phyloP scores from a whole-genome alignment of 1,284 basidiomycete genomes.

The Schizophyllum amplum region DNA sequence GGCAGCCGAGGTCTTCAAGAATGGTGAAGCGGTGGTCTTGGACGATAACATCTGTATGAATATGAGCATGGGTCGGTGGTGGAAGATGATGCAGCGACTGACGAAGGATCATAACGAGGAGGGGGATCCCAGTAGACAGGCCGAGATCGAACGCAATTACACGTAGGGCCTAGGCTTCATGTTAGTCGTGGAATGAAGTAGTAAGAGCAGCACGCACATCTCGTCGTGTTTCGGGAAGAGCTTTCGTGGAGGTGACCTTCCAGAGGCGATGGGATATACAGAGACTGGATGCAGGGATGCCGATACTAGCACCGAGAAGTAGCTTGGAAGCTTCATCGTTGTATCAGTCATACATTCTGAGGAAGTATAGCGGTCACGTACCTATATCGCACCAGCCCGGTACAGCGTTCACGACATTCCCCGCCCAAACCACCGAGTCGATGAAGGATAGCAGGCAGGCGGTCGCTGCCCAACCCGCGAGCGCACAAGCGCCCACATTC shows the following conservation, averaged over 20 bases:
- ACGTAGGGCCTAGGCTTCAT: slow-evolving; percentile 17
- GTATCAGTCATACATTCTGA: slow-evolving; percentile 13
- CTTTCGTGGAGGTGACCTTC: slow-evolving; percentile 31
- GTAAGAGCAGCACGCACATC: slow-evolving; percentile 23
- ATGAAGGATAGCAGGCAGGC: slow-evolving; percentile 43
- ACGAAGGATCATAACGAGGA: slow-evolving; percentile 54
- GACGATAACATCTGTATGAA: slow-evolving; percentile 45
- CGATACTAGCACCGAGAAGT: slow-evolving; percentile 38
- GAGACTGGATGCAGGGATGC: slow-evolving; percentile 50
- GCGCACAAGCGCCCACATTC: slow-evolving; percentile 49
- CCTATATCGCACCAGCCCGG: slow-evolving; percentile 66
- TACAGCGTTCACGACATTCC: slow-evolving; percentile 33
- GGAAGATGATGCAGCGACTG: slow-evolving; percentile 21
- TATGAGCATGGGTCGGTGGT: not conserved
- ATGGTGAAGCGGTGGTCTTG: slow-evolving; percentile 69
- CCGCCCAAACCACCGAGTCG: slow-evolving; percentile 51
- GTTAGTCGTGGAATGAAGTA: slow-evolving; percentile 7
- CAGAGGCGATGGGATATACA: slow-evolving; percentile 44
- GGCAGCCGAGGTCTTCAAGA: slow-evolving; percentile 54
- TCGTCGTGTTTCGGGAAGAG: slow-evolving; percentile 25
- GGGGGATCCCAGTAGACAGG: slow-evolving; percentile 46
- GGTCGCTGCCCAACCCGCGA: slow-evolving; percentile 50
- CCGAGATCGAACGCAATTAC: slow-evolving; percentile 37
- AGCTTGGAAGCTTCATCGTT: slow-evolving; percentile 33
- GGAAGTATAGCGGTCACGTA: slow-evolving; percentile 21